phyloP scores from a whole-genome alignment of 2,329 filamentous ascomycete genomes.

The Monosporascus sp. region DNA sequence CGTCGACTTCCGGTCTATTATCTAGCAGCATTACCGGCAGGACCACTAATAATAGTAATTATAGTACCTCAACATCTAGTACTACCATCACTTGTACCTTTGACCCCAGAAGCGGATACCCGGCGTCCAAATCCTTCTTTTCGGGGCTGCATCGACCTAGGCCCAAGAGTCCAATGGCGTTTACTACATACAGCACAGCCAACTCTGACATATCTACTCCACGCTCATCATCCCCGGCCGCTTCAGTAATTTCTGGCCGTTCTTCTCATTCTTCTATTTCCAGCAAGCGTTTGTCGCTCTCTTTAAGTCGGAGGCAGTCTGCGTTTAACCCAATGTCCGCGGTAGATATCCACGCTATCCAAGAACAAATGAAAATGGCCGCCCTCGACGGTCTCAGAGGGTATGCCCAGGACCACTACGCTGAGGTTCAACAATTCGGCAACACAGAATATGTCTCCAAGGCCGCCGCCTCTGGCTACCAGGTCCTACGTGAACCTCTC shows the following conservation, averaged over 20 bases:
- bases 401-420: slow-evolving; percentile 52
- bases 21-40: slow-evolving; percentile 25
- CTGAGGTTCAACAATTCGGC: slow-evolving; percentile 49
- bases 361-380: slow-evolving; percentile 56
- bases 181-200: slow-evolving; percentile 41
- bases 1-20: slow-evolving; percentile 24
- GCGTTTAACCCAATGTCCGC: slow-evolving; percentile 51
- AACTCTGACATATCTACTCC: slow-evolving; percentile 50
- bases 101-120: slow-evolving; percentile 7
- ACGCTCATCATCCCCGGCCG: slow-evolving; percentile 47
- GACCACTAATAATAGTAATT: slow-evolving; percentile 4
- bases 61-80: neutral
- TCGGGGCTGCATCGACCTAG: slow-evolving; percentile 17
- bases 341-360: slow-evolving; percentile 51
- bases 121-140: slow-evolving; percentile 11
- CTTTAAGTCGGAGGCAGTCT: slow-evolving; percentile 44
- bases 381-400: slow-evolving; percentile 56
- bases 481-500: slow-evolving; percentile 55
- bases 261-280: slow-evolving; percentile 47
- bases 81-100: neutral
- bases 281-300: slow-evolving; percentile 47
- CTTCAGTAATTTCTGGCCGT: slow-evolving; percentile 41
- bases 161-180: slow-evolving; percentile 35
- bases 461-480: slow-evolving; percentile 51
- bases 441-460: slow-evolving; percentile 50